These are phyloP conservation scores for Silybum marianum DNA, from an alignment of 129 eudicot genomes.

Conservation along the genomic window DNA sequence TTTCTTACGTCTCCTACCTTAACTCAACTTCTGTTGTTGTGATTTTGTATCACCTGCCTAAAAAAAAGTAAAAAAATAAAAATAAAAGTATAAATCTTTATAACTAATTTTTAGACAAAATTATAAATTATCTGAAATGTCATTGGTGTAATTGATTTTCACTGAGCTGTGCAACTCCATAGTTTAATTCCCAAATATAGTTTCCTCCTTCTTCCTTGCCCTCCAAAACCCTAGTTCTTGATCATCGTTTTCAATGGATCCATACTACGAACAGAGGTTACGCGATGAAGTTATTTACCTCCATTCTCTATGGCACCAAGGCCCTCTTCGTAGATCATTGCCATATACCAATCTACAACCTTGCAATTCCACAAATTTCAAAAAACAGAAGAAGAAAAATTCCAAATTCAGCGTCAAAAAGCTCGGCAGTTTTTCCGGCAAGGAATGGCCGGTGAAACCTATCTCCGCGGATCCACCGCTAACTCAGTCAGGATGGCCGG, in stretches of 20 bases:
- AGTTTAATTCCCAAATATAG: no score
- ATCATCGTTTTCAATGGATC: constrained; percentile 45
- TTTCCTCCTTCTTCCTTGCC: background rate
- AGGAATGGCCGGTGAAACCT: constrained; percentile 66
- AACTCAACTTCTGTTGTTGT: no score
- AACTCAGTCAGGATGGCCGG: constrained; percentile 52
- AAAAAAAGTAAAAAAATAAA: no score
- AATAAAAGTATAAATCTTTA: no score
- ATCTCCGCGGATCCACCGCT: constrained; percentile 31
- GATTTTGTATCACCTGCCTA: no score
- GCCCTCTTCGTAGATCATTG: constrained; percentile 44
- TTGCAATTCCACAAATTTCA: constrained; percentile 42
- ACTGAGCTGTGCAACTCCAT: no score
- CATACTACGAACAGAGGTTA: constrained; percentile 45
- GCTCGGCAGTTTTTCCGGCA: constrained; percentile 37
- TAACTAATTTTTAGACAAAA: no score
- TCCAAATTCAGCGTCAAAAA: constrained; percentile 19
- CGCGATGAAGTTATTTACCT: constrained; percentile 72
- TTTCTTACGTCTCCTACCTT: no score
- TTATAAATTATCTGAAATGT: no score
- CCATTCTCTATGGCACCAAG: constrained; percentile 81
- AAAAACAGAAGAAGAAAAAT: constrained; percentile 35
- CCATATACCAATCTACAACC: constrained; percentile 40
- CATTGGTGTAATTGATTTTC: no score
- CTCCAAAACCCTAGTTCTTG: constrained; percentile 22